These are phyloP conservation scores for Globisporangium parvum DNA, from an alignment of 352 stramenopile genomes.

Conservation along the genomic window DNA sequence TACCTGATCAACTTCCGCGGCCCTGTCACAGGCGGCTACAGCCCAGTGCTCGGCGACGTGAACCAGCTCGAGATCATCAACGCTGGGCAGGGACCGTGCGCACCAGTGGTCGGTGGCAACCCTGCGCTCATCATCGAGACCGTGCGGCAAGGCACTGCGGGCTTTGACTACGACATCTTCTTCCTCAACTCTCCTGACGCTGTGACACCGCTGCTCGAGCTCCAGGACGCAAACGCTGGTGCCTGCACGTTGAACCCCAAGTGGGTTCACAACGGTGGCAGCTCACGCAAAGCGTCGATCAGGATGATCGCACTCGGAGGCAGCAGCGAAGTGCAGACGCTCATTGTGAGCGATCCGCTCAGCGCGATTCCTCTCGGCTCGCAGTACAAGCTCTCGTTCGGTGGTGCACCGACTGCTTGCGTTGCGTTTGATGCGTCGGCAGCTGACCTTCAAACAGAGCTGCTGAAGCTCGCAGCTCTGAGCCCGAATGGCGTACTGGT, in stretches of 20 bases:
- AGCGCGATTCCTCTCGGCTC: slow-evolving; percentile 12
- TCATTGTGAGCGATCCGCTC: slow-evolving; percentile 31
- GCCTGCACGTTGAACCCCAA: slow-evolving; percentile 12
- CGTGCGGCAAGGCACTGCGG: slow-evolving; percentile 42
- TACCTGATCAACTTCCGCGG: slow-evolving; percentile 66
- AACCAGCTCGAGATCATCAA: slow-evolving; percentile 43
- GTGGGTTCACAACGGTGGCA: slow-evolving; percentile 31
- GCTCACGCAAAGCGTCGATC: slow-evolving; percentile 35
- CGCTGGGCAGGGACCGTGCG: slow-evolving; percentile 35
- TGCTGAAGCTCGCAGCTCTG: slow-evolving; percentile 31
- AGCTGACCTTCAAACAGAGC: slow-evolving; percentile 16
- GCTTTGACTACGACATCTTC: slow-evolving; percentile 74
- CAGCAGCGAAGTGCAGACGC: slow-evolving; percentile 50
- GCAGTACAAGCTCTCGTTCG: slow-evolving; percentile 51
- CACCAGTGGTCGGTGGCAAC: slow-evolving; percentile 28
- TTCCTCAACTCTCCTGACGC: slow-evolving; percentile 46
- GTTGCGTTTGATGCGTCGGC: slow-evolving; percentile 27
- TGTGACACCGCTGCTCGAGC: slow-evolving; percentile 23
- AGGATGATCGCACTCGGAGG: slow-evolving; percentile 45
- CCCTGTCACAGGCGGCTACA: slow-evolving; percentile 45
- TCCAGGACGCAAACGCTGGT: slow-evolving; percentile 25
- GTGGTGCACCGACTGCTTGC: slow-evolving; percentile 26
- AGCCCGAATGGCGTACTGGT: slow-evolving; percentile 38
- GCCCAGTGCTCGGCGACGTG: slow-evolving; percentile 54
- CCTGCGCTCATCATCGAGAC: slow-evolving; percentile 68